Evolutionary conservation across 2,329 filamentous ascomycete species (phyloP).

Genomic region (Diaporthe helianthi): DNA sequence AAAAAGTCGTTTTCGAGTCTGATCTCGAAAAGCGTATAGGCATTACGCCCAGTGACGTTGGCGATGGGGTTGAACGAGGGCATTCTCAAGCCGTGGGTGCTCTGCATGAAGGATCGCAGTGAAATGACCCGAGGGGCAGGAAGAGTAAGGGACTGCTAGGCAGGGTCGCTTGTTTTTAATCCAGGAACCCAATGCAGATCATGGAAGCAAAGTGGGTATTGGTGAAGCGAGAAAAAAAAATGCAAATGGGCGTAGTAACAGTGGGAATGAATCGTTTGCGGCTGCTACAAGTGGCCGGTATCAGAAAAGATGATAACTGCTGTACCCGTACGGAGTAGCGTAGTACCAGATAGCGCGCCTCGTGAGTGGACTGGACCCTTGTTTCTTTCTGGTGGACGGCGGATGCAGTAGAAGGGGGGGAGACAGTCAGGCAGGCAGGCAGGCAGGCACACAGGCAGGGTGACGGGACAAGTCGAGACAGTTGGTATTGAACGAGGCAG

Average conservation of each 20-base stretch:
- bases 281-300: conserved; percentile 25
- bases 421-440: not conserved
- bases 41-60: conserved; percentile 57
- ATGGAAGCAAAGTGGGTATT: conserved; percentile 31
- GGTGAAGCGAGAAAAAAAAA: conserved; percentile 30
- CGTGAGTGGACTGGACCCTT: conserved; percentile 11
- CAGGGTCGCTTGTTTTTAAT: conserved; percentile 32
- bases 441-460: not conserved
- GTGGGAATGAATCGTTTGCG: conserved; percentile 29
- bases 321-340: no score
- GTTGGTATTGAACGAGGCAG: conserved; percentile 10
- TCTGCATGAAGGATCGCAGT: conserved; percentile 15
- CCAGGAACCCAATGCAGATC: conserved; percentile 32
- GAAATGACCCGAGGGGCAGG: not conserved
- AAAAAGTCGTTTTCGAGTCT: conserved; percentile 79
- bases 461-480: conserved; percentile 13
- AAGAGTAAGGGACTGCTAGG: conserved; percentile 25
- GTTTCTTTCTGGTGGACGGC: not conserved
- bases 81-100: conserved; percentile 48
- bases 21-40: conserved; percentile 64
- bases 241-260: conserved; percentile 28
- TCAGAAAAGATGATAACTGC: conserved; percentile 24
- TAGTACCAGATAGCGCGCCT: not conserved
- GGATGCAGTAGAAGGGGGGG: not conserved
- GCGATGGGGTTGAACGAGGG: conserved; percentile 64